Percentiles rank a stretch among this genome's conserved stretches.
These are phyloP conservation scores for Epichloe scottii DNA, from an alignment of 2,329 filamentous ascomycete species.

Conservation along the genomic window DNA sequence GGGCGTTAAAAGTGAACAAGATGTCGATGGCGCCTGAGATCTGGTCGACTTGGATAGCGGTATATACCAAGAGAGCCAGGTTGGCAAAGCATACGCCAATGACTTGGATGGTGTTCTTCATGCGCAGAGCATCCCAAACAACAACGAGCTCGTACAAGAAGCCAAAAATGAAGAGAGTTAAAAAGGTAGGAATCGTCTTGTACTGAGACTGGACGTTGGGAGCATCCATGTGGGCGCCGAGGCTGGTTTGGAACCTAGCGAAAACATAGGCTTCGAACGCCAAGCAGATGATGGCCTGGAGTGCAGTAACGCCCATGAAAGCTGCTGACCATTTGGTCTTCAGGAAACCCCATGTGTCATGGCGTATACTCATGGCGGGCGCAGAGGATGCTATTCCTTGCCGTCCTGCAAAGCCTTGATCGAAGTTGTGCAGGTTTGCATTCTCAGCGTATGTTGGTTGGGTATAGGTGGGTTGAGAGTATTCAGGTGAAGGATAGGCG, in stretches of 20 bases:
- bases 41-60: slow-evolving; percentile 84
- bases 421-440: slow-evolving; percentile 17
- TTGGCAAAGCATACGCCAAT: slow-evolving; percentile 94
- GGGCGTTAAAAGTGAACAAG: slow-evolving; percentile 33
- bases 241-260: slow-evolving; percentile 62
- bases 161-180: slow-evolving; percentile 93
- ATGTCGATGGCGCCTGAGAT: slow-evolving; percentile 59
- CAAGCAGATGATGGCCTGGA: slow-evolving; percentile 72
- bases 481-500: slow-evolving; percentile 18
- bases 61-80: slow-evolving; percentile 81
- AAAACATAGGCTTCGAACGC: slow-evolving; percentile 91
- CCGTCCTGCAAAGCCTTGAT: slow-evolving; percentile 25
- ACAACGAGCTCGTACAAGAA: slow-evolving; percentile 86
- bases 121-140: slow-evolving; percentile 82
- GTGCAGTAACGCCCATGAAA: slow-evolving; percentile 60
- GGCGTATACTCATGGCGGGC: slow-evolving; percentile 19
- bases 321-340: slow-evolving; percentile 79
- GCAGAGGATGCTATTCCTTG: slow-evolving; percentile 23
- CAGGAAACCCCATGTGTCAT: slow-evolving; percentile 53
- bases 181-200: slow-evolving; percentile 80
- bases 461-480: slow-evolving; percentile 13
- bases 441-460: slow-evolving; percentile 18
- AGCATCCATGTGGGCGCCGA: slow-evolving; percentile 29
- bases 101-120: slow-evolving; percentile 97
- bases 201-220: slow-evolving; percentile 36